Evolutionary conservation across 164 flowering plant genomes (phyloP).

Genomic region (Malania oleifera): DNA sequence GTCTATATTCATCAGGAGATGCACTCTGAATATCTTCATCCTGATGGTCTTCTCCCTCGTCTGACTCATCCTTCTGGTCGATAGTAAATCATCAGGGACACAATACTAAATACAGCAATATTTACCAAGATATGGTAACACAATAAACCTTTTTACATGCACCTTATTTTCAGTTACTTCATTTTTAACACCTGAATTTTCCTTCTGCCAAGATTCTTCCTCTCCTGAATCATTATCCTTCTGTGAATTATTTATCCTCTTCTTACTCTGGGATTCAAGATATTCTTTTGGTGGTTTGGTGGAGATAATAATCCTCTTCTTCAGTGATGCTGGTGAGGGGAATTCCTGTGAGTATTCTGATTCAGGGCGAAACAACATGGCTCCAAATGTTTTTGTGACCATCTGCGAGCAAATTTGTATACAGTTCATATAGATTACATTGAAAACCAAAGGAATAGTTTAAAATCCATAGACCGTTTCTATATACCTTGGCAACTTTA

Average conservation of each 20-base stretch:
- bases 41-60: background rate
- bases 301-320: slow-evolving; percentile 5
- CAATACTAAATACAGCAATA: background rate
- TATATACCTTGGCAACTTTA: slow-evolving; percentile 25
- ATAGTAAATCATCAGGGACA: background rate
- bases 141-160: no score
- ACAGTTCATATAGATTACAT: no score
- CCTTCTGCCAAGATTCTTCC: no score
- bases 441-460: background rate
- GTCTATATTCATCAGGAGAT: slow-evolving; percentile 7
- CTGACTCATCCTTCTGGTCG: background rate
- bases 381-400: background rate
- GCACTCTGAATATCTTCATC: background rate
- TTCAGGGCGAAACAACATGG: background rate
- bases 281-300: slow-evolving; percentile 10
- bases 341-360: slow-evolving; percentile 10
- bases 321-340: slow-evolving; percentile 18
- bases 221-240: no score
- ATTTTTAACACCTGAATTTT: no score
- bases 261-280: background rate
- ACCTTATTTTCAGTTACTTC: no score
- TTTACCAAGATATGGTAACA: background rate
- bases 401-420: background rate
- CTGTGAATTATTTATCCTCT: slow-evolving; percentile 3
- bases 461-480: background rate